Base-by-base conservation (phyloP, 352 stramenopile genomes). In the Globisporangium splendens region DNA sequence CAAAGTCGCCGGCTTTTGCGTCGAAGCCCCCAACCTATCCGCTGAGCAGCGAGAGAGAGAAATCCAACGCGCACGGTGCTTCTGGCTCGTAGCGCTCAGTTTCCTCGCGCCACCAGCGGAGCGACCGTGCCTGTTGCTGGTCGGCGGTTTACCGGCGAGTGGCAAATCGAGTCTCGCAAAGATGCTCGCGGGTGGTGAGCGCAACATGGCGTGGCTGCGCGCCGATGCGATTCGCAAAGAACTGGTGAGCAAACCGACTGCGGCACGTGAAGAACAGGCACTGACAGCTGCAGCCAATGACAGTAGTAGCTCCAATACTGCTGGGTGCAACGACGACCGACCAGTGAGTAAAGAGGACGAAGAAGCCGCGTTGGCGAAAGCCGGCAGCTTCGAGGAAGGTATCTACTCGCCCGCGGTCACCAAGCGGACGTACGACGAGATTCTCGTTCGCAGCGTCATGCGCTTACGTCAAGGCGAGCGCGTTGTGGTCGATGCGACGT, bases 141-240 rank as follows among this genome's bases (percentile, higher is more conserved):
- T 91, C 8, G 73, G 68, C 3, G 81, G 81, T 1, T 63, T 91
- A 0, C 81, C 81, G 7, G 81, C 70, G 33, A 83, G 74, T 48
- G 81, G 78, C 55, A 91, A 91, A 51, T 91, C 78, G 4, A 88
- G 64, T 28, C 61, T 89, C 20, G 73, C 77, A 0, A 59, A 68
- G 18, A 83, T 84, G 67, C 62, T 91, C 22, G 78, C 65, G 17
- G 57, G 54, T 1, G 72, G 78, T 44, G 72, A 86, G 58, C 59
- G 54, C 21, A 68, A 54, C 10, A 46, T 86, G 42, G 48, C 72
- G 14, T 91, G 81, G 78, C 52, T 91, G 20, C 72, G 81, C 41
- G 79, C 76, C 3, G 81, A 91, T 57, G 73, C 65, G 20, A 83
- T 88, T 49, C 78, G 81, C 39, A 89, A 91, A 48, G 75, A 89